A percentile compares a stretch with the other conserved stretches of the same genome.
phyloP scores from a whole-genome alignment of 1,284 basidiomycete species.

The Mycena citricolor region DNA sequence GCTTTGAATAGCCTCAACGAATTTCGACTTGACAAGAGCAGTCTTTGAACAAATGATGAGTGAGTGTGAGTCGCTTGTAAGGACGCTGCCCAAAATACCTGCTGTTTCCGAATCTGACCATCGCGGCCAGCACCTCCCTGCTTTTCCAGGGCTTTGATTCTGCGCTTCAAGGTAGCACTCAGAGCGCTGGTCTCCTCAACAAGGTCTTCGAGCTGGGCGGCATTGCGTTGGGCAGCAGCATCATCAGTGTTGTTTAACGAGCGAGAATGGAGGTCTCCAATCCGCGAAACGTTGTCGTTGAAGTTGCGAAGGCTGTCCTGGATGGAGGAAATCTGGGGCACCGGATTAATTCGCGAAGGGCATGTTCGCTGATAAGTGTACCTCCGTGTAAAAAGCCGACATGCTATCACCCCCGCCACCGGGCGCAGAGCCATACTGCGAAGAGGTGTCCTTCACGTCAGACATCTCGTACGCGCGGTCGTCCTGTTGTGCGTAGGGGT shows the following conservation, averaged over 20 bases:
- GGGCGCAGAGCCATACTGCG: slow-evolving; percentile 40
- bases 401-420: slow-evolving; percentile 53
- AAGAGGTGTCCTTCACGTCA: slow-evolving; percentile 58
- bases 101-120: slow-evolving; percentile 79
- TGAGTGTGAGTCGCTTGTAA: slow-evolving; percentile 3
- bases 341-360: slow-evolving; percentile 5
- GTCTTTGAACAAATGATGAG: slow-evolving; percentile 44
- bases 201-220: slow-evolving; percentile 68
- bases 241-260: slow-evolving; percentile 82
- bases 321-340: slow-evolving; percentile 61
- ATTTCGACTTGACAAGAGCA: slow-evolving; percentile 76
- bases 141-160: slow-evolving; percentile 77
- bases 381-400: slow-evolving; percentile 75
- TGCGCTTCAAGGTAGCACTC: slow-evolving; percentile 72
- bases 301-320: slow-evolving; percentile 71
- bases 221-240: slow-evolving; percentile 58
- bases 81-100: slow-evolving; percentile 46
- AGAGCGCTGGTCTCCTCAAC: slow-evolving; percentile 77
- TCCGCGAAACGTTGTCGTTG: slow-evolving; percentile 68
- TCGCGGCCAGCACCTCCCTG: slow-evolving; percentile 73
- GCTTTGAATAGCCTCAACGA: slow-evolving; percentile 82
- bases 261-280: slow-evolving; percentile 72
- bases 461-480: slow-evolving; percentile 69
- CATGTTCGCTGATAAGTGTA: slow-evolving; percentile 35
- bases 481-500: slow-evolving; percentile 69